Conservation (phyloP, 1,139 yeast species). For the Scheffersomyces parashehatae region DNA sequence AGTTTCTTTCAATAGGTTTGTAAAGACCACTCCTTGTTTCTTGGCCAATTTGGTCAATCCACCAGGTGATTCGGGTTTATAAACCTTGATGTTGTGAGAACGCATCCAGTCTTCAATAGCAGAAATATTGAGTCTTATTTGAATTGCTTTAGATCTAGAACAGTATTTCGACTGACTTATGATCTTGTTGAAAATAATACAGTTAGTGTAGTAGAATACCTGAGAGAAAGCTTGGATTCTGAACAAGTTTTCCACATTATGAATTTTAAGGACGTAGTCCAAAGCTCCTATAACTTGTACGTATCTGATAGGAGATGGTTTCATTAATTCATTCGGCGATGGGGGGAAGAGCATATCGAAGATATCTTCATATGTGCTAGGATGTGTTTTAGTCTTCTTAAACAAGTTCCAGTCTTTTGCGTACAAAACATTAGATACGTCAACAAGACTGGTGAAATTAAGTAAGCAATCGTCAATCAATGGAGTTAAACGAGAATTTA, state of each 20-base stretch:
- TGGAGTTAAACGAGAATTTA: conserved; percentile 58
- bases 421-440: conserved; percentile 58
- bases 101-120: conserved; percentile 92
- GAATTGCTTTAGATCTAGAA: conserved; percentile 84
- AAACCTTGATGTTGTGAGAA: conserved; percentile 65
- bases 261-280: conserved; percentile 79
- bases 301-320: conserved; percentile 85
- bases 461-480: conserved; percentile 65
- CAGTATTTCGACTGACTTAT: conserved; percentile 65
- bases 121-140: conserved; percentile 81
- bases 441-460: conserved; percentile 65
- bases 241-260: conserved; percentile 74
- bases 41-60: conserved; percentile 24
- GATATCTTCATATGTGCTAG: conserved; percentile 65
- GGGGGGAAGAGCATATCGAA: conserved; percentile 74
- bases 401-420: conserved; percentile 78
- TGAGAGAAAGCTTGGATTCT: conserved; percentile 77
- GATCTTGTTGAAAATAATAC: conserved; percentile 71
- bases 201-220: conserved; percentile 76
- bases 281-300: conserved; percentile 89
- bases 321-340: conserved; percentile 56
- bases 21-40: conserved; percentile 15
- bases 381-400: conserved; percentile 50
- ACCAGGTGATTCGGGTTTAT: conserved; percentile 34
- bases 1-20: conserved; percentile 21